Evolutionary conservation across 176 grass and related monocot species (phyloP).

Genomic region (Puccinellia tenuiflora): DNA sequence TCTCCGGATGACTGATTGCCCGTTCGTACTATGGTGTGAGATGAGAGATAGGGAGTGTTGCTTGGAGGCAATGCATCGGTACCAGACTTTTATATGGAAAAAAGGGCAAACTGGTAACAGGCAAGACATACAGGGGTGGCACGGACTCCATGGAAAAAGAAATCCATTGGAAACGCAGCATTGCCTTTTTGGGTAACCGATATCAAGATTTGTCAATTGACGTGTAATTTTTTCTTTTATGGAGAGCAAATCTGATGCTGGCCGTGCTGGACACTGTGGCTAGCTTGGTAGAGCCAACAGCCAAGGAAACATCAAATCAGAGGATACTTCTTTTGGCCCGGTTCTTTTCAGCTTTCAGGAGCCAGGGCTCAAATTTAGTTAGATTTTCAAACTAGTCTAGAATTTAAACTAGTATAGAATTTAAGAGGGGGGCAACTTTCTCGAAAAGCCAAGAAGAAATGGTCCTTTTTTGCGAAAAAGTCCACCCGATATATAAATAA

Average conservation of each 20-base stretch:
- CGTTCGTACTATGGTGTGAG: background rate
- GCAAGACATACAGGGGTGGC: slow-evolving; percentile 11
- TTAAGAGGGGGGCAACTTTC: too few species aligned
- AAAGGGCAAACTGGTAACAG: background rate
- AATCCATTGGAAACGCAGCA: background rate
- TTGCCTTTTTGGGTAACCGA: background rate
- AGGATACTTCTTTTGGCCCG: too few species aligned
- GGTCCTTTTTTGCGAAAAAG: too few species aligned
- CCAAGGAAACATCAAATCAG: background rate
- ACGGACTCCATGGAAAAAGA: background rate
- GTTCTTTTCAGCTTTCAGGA: too few species aligned
- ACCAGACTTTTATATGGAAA: slow-evolving; percentile 3
- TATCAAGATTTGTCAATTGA: background rate
- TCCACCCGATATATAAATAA: too few species aligned
- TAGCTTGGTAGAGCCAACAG: background rate
- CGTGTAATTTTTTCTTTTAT: background rate
- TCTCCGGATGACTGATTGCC: background rate
- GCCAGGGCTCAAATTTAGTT: too few species aligned
- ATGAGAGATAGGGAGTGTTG: background rate
- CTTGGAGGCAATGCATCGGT: slow-evolving; percentile 12
- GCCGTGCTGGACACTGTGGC: background rate
- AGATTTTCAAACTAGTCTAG: too few species aligned
- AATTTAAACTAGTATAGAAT: too few species aligned
- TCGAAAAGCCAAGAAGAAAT: too few species aligned
- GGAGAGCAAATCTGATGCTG: background rate